A percentile compares a stretch with the other conserved stretches of the same genome.
Evolutionary conservation across 2,329 filamentous ascomycete genomes (phyloP).

Genomic region (Exophiala sp.): DNA sequence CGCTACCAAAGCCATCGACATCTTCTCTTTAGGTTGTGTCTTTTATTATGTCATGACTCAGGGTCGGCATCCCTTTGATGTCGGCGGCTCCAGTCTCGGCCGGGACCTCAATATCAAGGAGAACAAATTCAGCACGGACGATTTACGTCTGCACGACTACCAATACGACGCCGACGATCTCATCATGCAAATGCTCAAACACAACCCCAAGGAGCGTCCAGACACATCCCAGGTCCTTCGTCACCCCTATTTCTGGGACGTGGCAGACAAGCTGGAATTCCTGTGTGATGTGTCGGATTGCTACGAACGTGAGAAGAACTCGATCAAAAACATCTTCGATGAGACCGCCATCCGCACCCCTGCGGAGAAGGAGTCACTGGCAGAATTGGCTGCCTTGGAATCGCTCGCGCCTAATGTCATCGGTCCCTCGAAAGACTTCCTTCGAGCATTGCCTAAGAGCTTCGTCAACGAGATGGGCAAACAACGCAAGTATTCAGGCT

Average conservation of each 20-base stretch:
- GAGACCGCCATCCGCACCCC: constrained; percentile 23
- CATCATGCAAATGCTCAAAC: constrained; percentile 70
- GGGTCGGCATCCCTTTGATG: constrained; percentile 87
- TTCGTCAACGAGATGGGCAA: constrained; percentile 89
- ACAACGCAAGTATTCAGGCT: constrained; percentile 89
- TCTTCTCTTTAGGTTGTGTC: constrained; percentile 94
- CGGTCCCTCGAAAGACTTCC: constrained; percentile 57
- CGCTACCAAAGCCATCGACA: constrained; percentile 92
- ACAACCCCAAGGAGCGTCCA: constrained; percentile 61
- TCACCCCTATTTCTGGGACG: constrained; percentile 94
- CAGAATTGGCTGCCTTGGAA: constrained; percentile 48
- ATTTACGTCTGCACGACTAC: constrained; percentile 71
- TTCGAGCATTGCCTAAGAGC: constrained; percentile 65
- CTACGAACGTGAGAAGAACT: constrained; percentile 75
- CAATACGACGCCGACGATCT: constrained; percentile 82
- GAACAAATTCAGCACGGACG: constrained; percentile 66
- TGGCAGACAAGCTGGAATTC: constrained; percentile 83
- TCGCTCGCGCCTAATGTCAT: constrained; percentile 45
- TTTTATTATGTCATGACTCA: constrained; percentile 98
- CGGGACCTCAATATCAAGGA: constrained; percentile 96
- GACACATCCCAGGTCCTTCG: constrained; percentile 73
- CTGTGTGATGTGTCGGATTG: constrained; percentile 96
- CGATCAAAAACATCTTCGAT: constrained; percentile 25
- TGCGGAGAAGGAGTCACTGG: constrained; percentile 23
- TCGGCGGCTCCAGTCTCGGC: constrained; percentile 80